Evolutionary conservation across 805 yeast species (phyloP), one percentile per base, ranked within the genome.

Genomic region (Candida gorgasii): DNA sequence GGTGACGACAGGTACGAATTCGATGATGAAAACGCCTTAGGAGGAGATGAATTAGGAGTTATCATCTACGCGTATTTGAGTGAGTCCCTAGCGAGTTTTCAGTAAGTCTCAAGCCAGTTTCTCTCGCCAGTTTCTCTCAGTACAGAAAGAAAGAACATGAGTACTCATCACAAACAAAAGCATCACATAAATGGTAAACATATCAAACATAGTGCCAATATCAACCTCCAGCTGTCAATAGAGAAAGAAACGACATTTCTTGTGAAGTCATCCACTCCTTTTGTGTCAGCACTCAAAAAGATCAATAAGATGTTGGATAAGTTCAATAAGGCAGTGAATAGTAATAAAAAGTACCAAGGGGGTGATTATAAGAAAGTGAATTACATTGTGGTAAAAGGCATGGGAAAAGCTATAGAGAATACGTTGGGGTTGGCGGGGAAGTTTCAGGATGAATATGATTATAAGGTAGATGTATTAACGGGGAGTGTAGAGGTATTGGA

Each of bases 401-500:
- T 87, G 84, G 96, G 96, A 2, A 57, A 57, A 17, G 56, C 90
- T 8, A 78, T 85, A 8, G 80, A 75, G 37, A 83, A 77, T 52
- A 79, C 83, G 0, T 46, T 85, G n/a, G 67, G 81, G 11, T 48
- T 89, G 1, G 95, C 79, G 0, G 58, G 79, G 19, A 75, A 80
- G 53, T 84, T 82, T 55, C 76, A 77, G 51, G 65, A 63, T 12
- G 73, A 76, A 24, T 64, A 72, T 30, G 72, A 75, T 7, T 67
- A 75, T 54, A 67, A 57, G 44, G 78, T 86, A 7, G 88, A 84
- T 9, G 53, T 86, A 1, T 58, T 62, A 20, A 89, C 96, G 0
- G 81, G 76, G 17, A 79, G 84, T 4, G 72, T 84, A 0, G 76
- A 76, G 18, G 89, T 89, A 0, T 56, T 86, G 18, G 97, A 89